Conservation (phyloP, 1,139 yeast species). For the Candida labiduridarum region DNA sequence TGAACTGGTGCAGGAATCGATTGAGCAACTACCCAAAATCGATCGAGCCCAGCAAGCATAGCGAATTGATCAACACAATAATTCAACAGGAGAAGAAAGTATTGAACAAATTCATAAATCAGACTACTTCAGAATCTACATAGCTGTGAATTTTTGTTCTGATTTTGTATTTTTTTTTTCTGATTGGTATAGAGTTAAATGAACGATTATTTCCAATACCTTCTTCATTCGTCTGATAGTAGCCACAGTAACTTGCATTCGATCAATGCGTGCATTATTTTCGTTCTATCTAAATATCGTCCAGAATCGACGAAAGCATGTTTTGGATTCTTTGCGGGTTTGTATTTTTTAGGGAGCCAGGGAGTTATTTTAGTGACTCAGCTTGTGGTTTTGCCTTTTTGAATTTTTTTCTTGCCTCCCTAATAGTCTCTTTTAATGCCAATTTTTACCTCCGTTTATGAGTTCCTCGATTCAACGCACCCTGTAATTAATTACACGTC, state of each 20-base stretch:
- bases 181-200: neutral
- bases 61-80: slow-evolving; percentile 15
- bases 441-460: neutral
- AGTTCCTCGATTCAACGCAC: neutral
- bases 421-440: neutral
- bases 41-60: slow-evolving; percentile 12
- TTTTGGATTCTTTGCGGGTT: neutral
- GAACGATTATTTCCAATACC: too few relatives aligned
- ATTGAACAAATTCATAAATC: slow-evolving; percentile 16
- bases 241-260: neutral
- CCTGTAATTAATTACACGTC: neutral
- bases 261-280: neutral
- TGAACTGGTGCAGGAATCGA: slow-evolving; percentile 25
- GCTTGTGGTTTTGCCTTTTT: neutral
- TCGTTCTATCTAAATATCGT: neutral
- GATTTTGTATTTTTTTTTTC: neutral
- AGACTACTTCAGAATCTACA: neutral
- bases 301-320: neutral
- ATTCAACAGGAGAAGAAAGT: slow-evolving; percentile 22
- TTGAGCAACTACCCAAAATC: slow-evolving; percentile 19
- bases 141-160: neutral
- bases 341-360: neutral
- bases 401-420: neutral
- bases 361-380: neutral
- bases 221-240: too few relatives aligned